Evolutionary conservation across 1,284 basidiomycete genomes (phyloP).

Genomic region (Ceratobasidium sp.): DNA sequence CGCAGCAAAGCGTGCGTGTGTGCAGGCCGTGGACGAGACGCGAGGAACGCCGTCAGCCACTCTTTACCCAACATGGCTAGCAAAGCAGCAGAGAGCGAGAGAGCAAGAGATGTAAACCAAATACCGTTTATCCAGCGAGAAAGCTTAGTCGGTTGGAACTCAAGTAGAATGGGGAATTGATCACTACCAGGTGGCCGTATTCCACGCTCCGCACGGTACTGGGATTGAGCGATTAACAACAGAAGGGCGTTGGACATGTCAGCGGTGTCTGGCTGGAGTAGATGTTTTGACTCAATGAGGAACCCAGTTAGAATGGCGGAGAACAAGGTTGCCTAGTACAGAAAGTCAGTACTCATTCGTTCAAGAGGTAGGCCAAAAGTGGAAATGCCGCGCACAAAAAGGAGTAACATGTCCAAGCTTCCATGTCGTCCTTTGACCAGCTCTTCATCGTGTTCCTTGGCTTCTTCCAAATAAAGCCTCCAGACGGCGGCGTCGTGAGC

Average conservation of each 20-base stretch:
- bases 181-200: neutral
- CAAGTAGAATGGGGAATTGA: neutral
- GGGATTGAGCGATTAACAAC: constrained; percentile 3
- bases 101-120: constrained; percentile 33
- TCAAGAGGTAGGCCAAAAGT: too few relatives aligned
- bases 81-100: constrained; percentile 21
- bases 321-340: constrained; percentile 37
- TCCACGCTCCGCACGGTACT: constrained; percentile 5
- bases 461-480: constrained; percentile 18
- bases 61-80: constrained; percentile 41
- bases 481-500: constrained; percentile 16
- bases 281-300: constrained; percentile 26
- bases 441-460: constrained; percentile 22
- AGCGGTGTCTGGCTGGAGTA: constrained; percentile 20
- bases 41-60: constrained; percentile 26
- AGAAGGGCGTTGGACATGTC: neutral
- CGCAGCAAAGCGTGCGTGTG: constrained; percentile 20
- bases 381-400: too few relatives aligned
- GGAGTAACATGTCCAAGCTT: constrained; percentile 25
- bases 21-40: constrained; percentile 18
- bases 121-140: constrained; percentile 35
- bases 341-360: too few relatives aligned
- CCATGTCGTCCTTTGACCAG: constrained; percentile 16
- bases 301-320: constrained; percentile 38
- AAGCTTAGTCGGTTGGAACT: neutral